Evolutionary conservation across 192 early-diverging fungal species (phyloP).

Genomic region (Anaeromyces robustus): DNA sequence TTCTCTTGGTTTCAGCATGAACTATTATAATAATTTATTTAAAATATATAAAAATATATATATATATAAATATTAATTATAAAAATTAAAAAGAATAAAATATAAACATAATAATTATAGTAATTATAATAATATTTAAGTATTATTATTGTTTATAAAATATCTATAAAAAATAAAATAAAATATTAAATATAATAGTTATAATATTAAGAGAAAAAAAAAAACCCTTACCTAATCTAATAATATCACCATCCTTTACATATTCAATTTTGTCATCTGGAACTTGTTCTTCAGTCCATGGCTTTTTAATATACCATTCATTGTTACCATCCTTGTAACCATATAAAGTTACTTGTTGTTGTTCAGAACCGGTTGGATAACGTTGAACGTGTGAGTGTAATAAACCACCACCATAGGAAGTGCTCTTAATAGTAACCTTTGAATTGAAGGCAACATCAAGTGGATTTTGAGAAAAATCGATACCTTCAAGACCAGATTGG

Average conservation of each 20-base stretch:
- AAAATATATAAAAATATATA: too few species aligned
- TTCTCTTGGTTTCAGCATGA: constrained; percentile 51
- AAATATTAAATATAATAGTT: too few species aligned
- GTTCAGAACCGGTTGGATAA: constrained; percentile 73
- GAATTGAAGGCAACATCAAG: constrained; percentile 87
- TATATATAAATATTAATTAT: too few species aligned
- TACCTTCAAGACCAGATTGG: constrained; percentile 79
- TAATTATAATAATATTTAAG: too few species aligned
- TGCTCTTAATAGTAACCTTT: constrained; percentile 67
- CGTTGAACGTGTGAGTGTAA: constrained; percentile 85
- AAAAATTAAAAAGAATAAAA: too few species aligned
- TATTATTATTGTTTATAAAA: too few species aligned
- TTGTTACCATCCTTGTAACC: constrained; percentile 88
- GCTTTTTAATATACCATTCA: constrained; percentile 60
- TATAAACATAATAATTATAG: too few species aligned
- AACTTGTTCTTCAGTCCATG: constrained; percentile 22
- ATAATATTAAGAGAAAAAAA: not conserved
- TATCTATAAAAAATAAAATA: too few species aligned
- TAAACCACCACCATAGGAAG: constrained; percentile 66
- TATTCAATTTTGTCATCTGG: constrained; percentile 22
- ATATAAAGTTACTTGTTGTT: constrained; percentile 95
- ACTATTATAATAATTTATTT: constrained; percentile 7
- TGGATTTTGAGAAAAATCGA: constrained; percentile 61
- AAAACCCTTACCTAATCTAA: constrained; percentile 52
- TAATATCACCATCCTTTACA: constrained; percentile 58